Evolutionary conservation across 371 early-diverging fungal genomes (phyloP).

Genomic region (Quaeritorhiza haematococci): DNA sequence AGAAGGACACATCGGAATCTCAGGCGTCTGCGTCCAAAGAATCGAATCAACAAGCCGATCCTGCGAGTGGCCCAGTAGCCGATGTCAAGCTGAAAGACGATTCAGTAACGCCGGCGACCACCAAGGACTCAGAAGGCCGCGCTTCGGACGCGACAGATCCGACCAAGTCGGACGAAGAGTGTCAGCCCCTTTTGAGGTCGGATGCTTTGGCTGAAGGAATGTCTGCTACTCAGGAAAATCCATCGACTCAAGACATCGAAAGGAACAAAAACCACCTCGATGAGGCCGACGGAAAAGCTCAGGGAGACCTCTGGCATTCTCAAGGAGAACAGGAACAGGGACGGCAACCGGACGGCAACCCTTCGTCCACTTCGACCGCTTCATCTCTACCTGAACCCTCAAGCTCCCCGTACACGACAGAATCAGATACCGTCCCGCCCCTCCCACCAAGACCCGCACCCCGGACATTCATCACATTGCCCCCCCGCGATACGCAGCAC

Average conservation of each 20-base stretch:
- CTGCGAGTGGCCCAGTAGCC: no score
- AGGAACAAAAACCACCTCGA: not conserved
- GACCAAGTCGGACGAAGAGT: no score
- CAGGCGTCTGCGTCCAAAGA: no score
- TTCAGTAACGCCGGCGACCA: no score
- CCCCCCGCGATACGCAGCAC: conserved; percentile 16
- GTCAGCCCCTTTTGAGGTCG: no score
- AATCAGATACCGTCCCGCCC: not conserved
- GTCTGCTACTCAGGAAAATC: no score
- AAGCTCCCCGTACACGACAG: not conserved
- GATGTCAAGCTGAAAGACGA: no score
- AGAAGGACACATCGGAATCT: no score
- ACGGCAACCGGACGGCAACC: not conserved
- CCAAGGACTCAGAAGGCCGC: no score
- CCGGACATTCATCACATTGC: conserved; percentile 27
- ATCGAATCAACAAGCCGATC: no score
- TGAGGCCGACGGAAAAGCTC: not conserved
- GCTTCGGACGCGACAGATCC: no score
- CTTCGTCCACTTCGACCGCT: not conserved
- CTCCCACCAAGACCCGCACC: not conserved
- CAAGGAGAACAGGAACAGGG: not conserved
- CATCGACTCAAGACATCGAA: not conserved
- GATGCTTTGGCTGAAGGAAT: no score
- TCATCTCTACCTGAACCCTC: not conserved
- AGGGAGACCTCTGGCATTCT: not conserved